Base-by-base conservation (phyloP, 2,329 filamentous ascomycete genomes). In the Ceratocystis colombiana region DNA sequence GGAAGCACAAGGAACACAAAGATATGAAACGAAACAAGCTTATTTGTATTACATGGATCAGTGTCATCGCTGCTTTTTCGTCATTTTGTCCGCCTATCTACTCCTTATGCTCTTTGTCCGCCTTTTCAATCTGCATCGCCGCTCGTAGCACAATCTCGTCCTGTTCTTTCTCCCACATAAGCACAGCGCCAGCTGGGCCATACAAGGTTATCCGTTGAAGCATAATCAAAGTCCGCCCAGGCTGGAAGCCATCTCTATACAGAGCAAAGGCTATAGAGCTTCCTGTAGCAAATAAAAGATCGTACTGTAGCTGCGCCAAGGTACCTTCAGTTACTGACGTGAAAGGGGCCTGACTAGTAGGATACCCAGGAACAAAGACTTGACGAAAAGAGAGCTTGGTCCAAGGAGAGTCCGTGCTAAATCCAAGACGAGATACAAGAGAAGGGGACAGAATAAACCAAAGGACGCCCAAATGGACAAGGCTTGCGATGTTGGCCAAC, bases 281-380 rank as follows among this genome's bases (percentile, higher is more conserved):
- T 8, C 46, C 46, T 3, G 64, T 62, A 0, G 69, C 69, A 61
- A 69, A 70, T 65, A 70, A 71, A 55, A 71, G 28, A 17, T 72
- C 71, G 63, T 70, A 72, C 61, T 72, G 70, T 48, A 72, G 61
- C 6, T 71, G 25, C 2, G 67, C 61, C 55, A 70, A 22, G 0
- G 33, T 33, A 0, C 69, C 71, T 20, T 66, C 64, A 6, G 70
- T 66, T 12, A 71, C 1, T 2, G 65, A 68, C 2, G 41, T 33
- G 6, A 66, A n/a, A 20, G 64, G n/a, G 22, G 55, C 10, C n/a
- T 67, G 57, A 17, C 64, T 46, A 20, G 65, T 57, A 5, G 66
- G 62, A 2, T 67, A 69, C 41, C 61, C 64, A 3, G 69, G 68
- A 3, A 69, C 48, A 64, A 72, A 70, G 1, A 70, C 67, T 8